Conservation (phyloP, 1,284 basidiomycete species). For the Boletus calvinii region DNA sequence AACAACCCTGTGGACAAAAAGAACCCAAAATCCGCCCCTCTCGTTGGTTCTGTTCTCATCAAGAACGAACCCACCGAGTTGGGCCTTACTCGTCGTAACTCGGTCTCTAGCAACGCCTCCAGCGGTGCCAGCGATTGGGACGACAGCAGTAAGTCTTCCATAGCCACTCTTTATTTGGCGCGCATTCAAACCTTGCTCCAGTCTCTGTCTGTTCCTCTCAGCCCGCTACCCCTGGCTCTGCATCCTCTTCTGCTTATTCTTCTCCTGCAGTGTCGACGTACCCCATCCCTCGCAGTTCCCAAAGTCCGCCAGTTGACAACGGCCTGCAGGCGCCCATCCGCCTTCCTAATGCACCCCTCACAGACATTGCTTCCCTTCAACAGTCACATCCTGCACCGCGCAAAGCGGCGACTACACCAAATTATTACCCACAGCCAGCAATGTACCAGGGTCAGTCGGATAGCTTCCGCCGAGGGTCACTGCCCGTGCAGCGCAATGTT, state of each 20-base stretch:
- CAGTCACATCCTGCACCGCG: constrained; percentile 32
- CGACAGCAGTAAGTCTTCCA: constrained; percentile 55
- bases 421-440: constrained; percentile 31
- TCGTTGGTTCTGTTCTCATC: constrained; percentile 38
- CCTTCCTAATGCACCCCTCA: constrained; percentile 65
- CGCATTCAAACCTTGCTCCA: constrained; percentile 26
- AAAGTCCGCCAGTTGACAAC: constrained; percentile 54
- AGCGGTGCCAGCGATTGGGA: constrained; percentile 72
- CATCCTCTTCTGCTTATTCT: constrained; percentile 64
- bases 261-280: constrained; percentile 57
- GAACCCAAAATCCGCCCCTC: constrained; percentile 29
- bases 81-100: constrained; percentile 53
- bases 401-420: constrained; percentile 31
- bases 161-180: neutral
- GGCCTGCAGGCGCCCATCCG: constrained; percentile 54
- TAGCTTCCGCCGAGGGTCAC: constrained; percentile 28
- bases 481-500: constrained; percentile 28
- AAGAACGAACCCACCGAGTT: constrained; percentile 65
- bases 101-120: constrained; percentile 57
- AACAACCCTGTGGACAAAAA: constrained; percentile 37
- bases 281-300: constrained; percentile 58
- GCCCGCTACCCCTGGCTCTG: constrained; percentile 36
- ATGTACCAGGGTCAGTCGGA: constrained; percentile 33
- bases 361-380: constrained; percentile 56
- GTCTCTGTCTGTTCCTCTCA: constrained; percentile 62